Conservation (phyloP, 306 rosid genomes). For the Quercus berberidifolia region DNA sequence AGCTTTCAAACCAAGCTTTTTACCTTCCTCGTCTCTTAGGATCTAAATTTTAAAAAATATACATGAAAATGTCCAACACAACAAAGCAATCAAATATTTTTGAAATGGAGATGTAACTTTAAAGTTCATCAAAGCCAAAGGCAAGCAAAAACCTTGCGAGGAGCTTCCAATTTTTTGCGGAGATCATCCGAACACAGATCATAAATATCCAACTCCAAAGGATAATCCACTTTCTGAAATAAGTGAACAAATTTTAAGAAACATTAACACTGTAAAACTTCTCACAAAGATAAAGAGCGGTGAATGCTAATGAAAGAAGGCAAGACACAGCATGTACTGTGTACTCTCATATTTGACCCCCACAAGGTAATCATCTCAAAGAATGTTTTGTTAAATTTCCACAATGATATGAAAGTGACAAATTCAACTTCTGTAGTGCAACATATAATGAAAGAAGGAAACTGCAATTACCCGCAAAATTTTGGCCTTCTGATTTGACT, state of each 20-base stretch:
- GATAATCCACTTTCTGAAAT: conserved; percentile 96
- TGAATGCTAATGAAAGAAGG: not conserved
- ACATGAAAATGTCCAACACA: conserved; percentile 17
- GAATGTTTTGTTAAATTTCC: not conserved
- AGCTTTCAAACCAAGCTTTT: conserved; percentile 76
- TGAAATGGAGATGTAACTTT: not conserved
- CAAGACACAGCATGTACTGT: not conserved
- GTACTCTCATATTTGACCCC: not conserved
- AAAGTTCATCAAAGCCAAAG: conserved; percentile 18
- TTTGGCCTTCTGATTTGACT: conserved; percentile 97
- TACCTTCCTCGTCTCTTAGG: conserved; percentile 88
- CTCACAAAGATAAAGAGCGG: not conserved
- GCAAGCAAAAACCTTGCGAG: conserved; percentile 64
- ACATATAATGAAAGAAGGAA: not conserved
- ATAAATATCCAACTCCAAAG: conserved; percentile 85
- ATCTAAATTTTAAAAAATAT: conserved; percentile 33
- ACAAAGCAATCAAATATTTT: not conserved
- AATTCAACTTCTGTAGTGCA: not conserved
- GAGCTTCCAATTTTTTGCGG: conserved; percentile 67
- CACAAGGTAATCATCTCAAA: not conserved
- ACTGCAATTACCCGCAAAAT: conserved; percentile 76
- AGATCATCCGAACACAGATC: conserved; percentile 97
- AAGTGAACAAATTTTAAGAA: conserved; percentile 16
- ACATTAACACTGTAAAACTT: not conserved
- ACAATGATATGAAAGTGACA: not conserved